Evolutionary conservation across 192 early-diverging fungal species (phyloP), one percentile per base, ranked within the genome.

Genomic region (Umbelopsis sp.): DNA sequence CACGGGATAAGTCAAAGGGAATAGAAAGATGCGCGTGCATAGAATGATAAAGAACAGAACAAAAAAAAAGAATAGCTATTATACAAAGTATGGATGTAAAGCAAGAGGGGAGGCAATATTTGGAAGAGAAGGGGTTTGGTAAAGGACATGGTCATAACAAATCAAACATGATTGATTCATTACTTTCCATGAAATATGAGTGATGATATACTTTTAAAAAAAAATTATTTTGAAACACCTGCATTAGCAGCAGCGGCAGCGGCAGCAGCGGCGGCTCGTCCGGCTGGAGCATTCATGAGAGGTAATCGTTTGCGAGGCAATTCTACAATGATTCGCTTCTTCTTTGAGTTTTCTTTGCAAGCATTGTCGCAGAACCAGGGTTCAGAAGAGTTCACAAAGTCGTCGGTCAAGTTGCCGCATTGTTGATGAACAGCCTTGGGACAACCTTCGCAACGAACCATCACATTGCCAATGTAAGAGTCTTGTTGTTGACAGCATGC

Each of bases 371-470:
- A 92, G 75, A 81, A 92, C 88, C 88, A 92, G 44, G 80, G 52
- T 47, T 87, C 82, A 41, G 74, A 73, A 22, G 81, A 77, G 32
- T 65, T 38, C 0, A 88, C 86, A 62, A 86, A 75, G 4, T 78
- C 73, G 47, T 89, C 85, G 20, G 73, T 74, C 26, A 90, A 76
- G 29, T 1, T 62, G 10, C 56, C 31, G 79, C 94, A 95, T 36
- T 82, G 51, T 74, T 94, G 90, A 68, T 96, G 94, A 79, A 89
- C 93, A 2, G 93, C 92, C 51, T 90, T 87, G 41, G 90, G 91
- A 66, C 95, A 96, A 29, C 95, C 95, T 71, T 93, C 93, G 70
- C 95, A 96, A 50, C 89, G 87, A 22, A 92, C 84, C 70, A 96
- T 82, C 16, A 86, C 70, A 70, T 93, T 92, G 34, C 82, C 87